Evolutionary conservation across 768 basidiomycete species (phyloP).

Genomic region (Podaxis sp.): DNA sequence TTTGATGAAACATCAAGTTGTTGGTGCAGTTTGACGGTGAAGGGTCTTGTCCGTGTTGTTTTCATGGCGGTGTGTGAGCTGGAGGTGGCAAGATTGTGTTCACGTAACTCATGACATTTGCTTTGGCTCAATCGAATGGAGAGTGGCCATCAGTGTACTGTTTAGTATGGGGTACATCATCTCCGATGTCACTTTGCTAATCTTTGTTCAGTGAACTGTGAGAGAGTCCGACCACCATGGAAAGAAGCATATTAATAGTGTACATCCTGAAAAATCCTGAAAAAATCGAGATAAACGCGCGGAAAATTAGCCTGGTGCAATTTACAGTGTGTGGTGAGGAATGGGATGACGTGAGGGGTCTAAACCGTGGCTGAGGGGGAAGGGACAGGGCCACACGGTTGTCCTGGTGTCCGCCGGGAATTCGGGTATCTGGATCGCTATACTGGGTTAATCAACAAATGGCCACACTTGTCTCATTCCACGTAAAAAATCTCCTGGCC

Average conservation of each 20-base stretch:
- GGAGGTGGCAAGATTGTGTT: neutral
- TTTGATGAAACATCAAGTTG: neutral
- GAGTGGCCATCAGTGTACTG: neutral
- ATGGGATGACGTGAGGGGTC: neutral
- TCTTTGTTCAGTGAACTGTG: neutral
- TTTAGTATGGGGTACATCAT: neutral
- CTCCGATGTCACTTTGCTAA: neutral
- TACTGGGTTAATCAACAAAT: conserved; percentile 6
- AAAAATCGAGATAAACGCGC: neutral
- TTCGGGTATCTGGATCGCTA: conserved; percentile 7
- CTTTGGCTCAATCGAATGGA: neutral
- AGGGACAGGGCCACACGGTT: conserved; percentile 5
- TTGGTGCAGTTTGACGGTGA: neutral
- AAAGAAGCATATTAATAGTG: neutral
- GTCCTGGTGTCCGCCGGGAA: conserved; percentile 5
- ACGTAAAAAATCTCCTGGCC: conserved; percentile 18
- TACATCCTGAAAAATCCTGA: neutral
- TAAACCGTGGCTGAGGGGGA: neutral
- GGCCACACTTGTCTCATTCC: conserved; percentile 13
- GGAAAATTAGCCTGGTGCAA: neutral
- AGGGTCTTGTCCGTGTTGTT: neutral
- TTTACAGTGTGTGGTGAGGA: neutral
- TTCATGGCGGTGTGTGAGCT: neutral
- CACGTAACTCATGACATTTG: neutral
- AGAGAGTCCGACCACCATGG: neutral